phyloP scores from a whole-genome alignment of 768 basidiomycete genomes.

The Cyclocybe cylindracea region DNA sequence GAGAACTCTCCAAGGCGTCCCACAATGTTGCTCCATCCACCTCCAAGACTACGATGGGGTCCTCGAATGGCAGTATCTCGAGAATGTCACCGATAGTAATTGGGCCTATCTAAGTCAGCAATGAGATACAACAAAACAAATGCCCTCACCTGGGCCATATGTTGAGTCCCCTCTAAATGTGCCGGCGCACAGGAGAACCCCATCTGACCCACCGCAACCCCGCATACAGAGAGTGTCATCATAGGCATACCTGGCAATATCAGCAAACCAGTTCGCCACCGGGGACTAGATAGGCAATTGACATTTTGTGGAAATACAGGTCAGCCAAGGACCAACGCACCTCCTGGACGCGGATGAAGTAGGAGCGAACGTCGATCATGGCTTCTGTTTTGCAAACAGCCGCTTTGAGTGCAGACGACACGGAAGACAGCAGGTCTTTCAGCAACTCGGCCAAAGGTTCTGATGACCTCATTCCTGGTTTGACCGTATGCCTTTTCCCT shows the following conservation, averaged over 20 bases:
- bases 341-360: conserved; percentile 74
- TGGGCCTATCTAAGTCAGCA: conserved; percentile 43
- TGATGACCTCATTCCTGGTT: conserved; percentile 59
- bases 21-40: conserved; percentile 79
- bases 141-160: conserved; percentile 71
- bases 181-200: conserved; percentile 80
- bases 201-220: conserved; percentile 69
- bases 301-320: neutral
- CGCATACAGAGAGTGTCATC: conserved; percentile 66
- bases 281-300: conserved; percentile 49
- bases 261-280: conserved; percentile 82
- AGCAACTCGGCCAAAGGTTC: conserved; percentile 57
- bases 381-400: conserved; percentile 74
- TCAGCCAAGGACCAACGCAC: conserved; percentile 31
- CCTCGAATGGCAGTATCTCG: conserved; percentile 88
- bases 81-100: conserved; percentile 85
- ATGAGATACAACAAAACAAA: neutral
- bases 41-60: conserved; percentile 80
- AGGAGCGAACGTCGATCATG: conserved; percentile 72
- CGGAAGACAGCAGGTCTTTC: conserved; percentile 62
- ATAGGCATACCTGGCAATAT: conserved; percentile 81
- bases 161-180: conserved; percentile 83
- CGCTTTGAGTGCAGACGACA: conserved; percentile 68
- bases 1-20: conserved; percentile 72
- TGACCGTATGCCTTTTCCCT: conserved; percentile 71